phyloP scores from a whole-genome alignment of 805 yeast genomes.

The Kockiozyma suomiensis region DNA sequence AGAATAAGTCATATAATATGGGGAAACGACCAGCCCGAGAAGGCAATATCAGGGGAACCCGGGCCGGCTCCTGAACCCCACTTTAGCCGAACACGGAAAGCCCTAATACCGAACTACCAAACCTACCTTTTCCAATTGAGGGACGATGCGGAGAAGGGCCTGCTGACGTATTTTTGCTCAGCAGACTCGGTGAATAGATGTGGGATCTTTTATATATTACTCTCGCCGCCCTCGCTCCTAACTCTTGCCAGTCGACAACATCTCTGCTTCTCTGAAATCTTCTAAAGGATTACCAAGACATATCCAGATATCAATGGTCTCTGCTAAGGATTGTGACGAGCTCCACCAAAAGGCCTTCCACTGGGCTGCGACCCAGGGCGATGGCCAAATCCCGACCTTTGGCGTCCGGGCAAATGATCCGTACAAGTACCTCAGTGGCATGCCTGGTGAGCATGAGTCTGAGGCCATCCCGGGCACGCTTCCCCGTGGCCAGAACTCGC shows the following conservation, averaged over 20 bases:
- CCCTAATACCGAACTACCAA: too few relatives aligned
- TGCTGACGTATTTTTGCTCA: too few relatives aligned
- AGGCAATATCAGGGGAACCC: background rate
- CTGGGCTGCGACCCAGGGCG: slow-evolving; percentile 19
- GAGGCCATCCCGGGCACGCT: slow-evolving; percentile 18
- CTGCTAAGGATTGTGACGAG: background rate
- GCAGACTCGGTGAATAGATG: too few relatives aligned
- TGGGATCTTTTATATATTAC: background rate
- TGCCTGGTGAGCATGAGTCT: slow-evolving; percentile 8
- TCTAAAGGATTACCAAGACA: too few relatives aligned
- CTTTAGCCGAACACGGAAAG: too few relatives aligned
- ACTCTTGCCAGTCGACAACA: too few relatives aligned
- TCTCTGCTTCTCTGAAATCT: too few relatives aligned
- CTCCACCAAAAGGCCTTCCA: slow-evolving; percentile 14
- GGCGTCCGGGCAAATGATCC: slow-evolving; percentile 16
- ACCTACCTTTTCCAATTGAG: background rate
- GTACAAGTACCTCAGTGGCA: slow-evolving; percentile 6
- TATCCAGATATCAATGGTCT: too few relatives aligned
- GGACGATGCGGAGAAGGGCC: too few relatives aligned
- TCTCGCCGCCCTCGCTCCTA: background rate
- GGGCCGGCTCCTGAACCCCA: too few relatives aligned
- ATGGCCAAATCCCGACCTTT: slow-evolving; percentile 14
- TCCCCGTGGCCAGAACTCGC: slow-evolving; percentile 20
- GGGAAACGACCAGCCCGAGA: background rate
- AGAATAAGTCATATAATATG: background rate